Percentiles rank a stretch among this genome's conserved stretches.
Evolutionary conservation across 441 rosid species (phyloP).

Genomic region (Pelargonium cotyledonis): DNA sequence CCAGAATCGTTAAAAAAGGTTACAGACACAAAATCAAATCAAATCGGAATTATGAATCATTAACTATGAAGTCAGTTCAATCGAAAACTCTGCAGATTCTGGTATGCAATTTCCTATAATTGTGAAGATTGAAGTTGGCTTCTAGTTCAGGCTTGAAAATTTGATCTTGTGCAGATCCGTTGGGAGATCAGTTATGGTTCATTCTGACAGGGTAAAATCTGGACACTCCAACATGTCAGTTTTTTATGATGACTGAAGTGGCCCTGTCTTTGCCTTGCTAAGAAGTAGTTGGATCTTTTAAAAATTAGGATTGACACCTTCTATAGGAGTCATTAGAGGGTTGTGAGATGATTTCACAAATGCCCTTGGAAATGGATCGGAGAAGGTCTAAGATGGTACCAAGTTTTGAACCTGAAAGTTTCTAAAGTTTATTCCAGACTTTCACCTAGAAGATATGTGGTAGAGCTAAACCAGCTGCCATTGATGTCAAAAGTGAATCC

Average conservation of each 20-base stretch:
- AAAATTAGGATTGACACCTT: no score
- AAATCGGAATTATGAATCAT: no score
- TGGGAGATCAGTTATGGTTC: background rate
- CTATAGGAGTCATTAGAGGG: no score
- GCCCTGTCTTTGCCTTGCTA: background rate
- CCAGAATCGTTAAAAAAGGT: background rate
- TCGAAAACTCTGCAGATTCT: background rate
- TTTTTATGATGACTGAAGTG: background rate
- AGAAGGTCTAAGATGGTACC: no score
- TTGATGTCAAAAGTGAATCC: no score
- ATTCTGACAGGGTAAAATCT: background rate
- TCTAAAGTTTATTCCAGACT: no score
- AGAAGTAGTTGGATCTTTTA: no score
- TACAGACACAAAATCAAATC: background rate
- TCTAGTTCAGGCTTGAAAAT: background rate
- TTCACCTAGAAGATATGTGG: no score
- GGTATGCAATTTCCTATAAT: background rate
- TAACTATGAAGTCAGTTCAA: background rate
- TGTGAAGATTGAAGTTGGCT: background rate
- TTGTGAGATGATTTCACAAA: no score
- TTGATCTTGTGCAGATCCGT: background rate
- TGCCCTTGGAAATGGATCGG: no score
- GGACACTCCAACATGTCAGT: background rate
- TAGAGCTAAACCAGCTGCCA: no score
- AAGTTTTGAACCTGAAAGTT: no score